Base-by-base conservation (phyloP, 257 asterid species). In the Thymus mandschuricus region DNA sequence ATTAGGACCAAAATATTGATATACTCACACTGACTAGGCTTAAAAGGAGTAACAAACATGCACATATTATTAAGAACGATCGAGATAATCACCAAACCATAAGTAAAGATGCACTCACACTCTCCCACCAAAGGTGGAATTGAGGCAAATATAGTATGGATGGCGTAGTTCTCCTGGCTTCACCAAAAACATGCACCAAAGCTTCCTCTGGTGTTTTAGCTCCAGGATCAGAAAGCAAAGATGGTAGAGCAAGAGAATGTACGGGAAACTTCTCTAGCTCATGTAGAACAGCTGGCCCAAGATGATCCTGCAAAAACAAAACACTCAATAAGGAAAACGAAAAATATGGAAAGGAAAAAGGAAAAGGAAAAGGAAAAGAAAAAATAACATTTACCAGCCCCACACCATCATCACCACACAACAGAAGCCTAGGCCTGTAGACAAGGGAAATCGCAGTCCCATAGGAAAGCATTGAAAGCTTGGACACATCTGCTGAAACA, bases 181-280 rank as follows among this genome's bases (percentile, higher is more conserved):
- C 99, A 79, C 94, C 87, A 86, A 95, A 89, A 66, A 95, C 89
- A 59, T 95, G 99, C 70, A 95, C 99, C 81, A 95, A 77, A 60
- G 99, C 99, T 83, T 95, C 99, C 88, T 95, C 99, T 46, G 98
- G 96, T 59, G 97, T 92, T 86, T 95, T 95, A 35, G 98, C 99
- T 29, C 99, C 97, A 35, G 99, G 99, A 82, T 95, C 97, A 78
- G 99, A 92, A 67, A 95, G 99, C 78, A 95, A 86, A 60, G 99
- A 95, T 38, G 99, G 96, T 66, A 95, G 86, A 52, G 97, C 99
- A 52, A 95, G 91, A 46, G 98, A 95, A 79, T 92, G 97, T 55
- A 95, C 98, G 34, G 99, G 97, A 79, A 95, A 95, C 70, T 92
- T 92, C 84, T 95, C 99, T 83, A 95, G 79, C 76, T 95, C 94